A percentile compares a stretch with the other conserved stretches of the same genome.
Conservation (phyloP, 352 stramenopile species). For the Phytopythium sindhum region DNA sequence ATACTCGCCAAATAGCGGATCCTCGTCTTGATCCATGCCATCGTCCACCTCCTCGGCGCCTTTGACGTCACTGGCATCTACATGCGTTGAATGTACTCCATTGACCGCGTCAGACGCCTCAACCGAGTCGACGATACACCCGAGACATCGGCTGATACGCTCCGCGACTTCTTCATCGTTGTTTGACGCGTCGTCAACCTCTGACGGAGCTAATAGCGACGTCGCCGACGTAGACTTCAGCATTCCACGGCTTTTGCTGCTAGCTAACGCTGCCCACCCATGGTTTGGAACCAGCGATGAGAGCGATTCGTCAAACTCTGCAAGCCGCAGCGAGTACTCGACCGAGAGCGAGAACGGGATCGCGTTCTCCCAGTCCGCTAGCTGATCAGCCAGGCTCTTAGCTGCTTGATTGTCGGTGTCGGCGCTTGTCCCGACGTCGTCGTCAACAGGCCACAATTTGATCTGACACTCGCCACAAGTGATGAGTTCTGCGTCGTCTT, state of each 20-base stretch:
- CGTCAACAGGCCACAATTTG: constrained; percentile 42
- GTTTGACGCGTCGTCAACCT: neutral
- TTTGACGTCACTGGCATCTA: neutral
- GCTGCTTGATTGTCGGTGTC: neutral
- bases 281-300: constrained; percentile 32
- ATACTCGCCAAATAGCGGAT: neutral
- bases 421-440: neutral
- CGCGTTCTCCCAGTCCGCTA: constrained; percentile 29
- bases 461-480: constrained; percentile 38
- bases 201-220: neutral
- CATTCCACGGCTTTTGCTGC: no score
- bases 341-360: constrained; percentile 40
- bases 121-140: constrained; percentile 18
- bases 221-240: neutral
- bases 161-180: neutral
- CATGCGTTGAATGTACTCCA: neutral
- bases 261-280: constrained; percentile 21
- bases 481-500: constrained; percentile 35
- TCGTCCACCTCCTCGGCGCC: neutral
- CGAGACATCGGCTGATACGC: constrained; percentile 17
- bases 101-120: neutral
- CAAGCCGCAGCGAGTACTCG: constrained; percentile 26
- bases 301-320: constrained; percentile 43
- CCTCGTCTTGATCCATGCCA: neutral
- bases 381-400: constrained; percentile 10